Evolutionary conservation across 352 stramenopile genomes (phyloP).

Genomic region (Globisporangium paroecandrum): DNA sequence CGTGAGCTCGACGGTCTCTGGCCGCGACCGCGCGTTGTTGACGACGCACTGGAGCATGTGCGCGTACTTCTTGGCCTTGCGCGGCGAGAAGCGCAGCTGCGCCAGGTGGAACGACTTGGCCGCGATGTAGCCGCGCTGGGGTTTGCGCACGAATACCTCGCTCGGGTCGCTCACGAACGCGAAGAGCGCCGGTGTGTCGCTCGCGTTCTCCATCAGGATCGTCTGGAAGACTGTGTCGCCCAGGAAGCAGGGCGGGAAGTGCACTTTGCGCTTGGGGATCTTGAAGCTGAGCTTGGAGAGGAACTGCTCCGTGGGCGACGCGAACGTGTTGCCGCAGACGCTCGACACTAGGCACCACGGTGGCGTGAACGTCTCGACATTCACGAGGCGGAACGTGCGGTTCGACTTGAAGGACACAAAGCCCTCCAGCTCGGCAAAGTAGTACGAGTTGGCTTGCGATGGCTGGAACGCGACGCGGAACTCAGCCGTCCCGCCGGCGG

Average conservation of each 20-base stretch:
- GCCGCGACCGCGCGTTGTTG: conserved; percentile 54
- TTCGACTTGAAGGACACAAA: conserved; percentile 92
- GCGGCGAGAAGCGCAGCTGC: conserved; percentile 70
- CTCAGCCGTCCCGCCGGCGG: conserved; percentile 56
- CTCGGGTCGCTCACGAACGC: conserved; percentile 60
- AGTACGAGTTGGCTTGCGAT: conserved; percentile 78
- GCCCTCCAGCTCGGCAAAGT: conserved; percentile 86
- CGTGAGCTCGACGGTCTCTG: conserved; percentile 52
- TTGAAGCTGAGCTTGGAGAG: conserved; percentile 80
- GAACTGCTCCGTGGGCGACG: conserved; percentile 79
- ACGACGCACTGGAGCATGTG: conserved; percentile 66
- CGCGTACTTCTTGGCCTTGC: conserved; percentile 38
- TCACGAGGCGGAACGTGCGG: conserved; percentile 91
- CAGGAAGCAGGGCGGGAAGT: conserved; percentile 86
- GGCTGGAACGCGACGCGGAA: conserved; percentile 88
- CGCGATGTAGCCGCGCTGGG: conserved; percentile 57
- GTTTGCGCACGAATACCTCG: conserved; percentile 71
- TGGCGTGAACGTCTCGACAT: conserved; percentile 89
- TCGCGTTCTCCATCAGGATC: conserved; percentile 80
- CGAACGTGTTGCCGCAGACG: conserved; percentile 87
- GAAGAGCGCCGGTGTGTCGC: conserved; percentile 89
- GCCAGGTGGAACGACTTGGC: conserved; percentile 82
- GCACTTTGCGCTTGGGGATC: conserved; percentile 47
- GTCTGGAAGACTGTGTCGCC: conserved; percentile 90
- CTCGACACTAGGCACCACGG: conserved; percentile 84